Conservation (phyloP, 2,329 filamentous ascomycete genomes). For the Ilyonectria destructans region DNA sequence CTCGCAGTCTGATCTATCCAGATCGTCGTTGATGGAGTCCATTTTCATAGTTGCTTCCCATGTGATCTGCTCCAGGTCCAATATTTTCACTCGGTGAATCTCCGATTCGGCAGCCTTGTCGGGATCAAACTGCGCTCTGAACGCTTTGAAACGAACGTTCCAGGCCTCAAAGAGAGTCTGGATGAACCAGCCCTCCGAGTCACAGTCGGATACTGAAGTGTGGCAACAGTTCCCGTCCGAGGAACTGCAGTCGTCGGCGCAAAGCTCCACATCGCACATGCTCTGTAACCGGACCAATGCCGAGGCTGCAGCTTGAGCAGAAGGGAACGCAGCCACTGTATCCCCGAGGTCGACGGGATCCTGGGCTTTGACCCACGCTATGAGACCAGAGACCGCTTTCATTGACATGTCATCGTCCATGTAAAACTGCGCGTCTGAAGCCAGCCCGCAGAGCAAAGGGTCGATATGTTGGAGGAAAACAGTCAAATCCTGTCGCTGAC, state of each 20-base stretch:
- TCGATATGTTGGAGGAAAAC: background rate
- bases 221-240: background rate
- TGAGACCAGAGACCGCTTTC: background rate
- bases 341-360: background rate
- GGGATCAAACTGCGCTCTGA: background rate
- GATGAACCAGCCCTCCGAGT: background rate
- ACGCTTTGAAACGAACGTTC: constrained; percentile 3
- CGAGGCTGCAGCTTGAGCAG: constrained; percentile 1
- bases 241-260: constrained; percentile 1
- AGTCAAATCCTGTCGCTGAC: background rate
- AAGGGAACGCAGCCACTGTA: background rate
- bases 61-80: background rate
- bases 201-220: constrained; percentile 1
- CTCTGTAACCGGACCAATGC: background rate
- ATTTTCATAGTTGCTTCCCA: background rate
- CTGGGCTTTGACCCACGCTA: constrained; percentile 3
- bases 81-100: constrained; percentile 1
- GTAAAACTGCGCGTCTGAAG: background rate
- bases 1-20: no score
- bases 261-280: constrained; percentile 1
- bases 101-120: constrained; percentile 1
- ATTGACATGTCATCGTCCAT: background rate
- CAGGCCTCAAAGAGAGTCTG: background rate
- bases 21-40: background rate
- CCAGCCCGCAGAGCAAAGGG: background rate